phyloP scores from a whole-genome alignment of 1,284 basidiomycete species.

The Hymenochaete sp. region DNA sequence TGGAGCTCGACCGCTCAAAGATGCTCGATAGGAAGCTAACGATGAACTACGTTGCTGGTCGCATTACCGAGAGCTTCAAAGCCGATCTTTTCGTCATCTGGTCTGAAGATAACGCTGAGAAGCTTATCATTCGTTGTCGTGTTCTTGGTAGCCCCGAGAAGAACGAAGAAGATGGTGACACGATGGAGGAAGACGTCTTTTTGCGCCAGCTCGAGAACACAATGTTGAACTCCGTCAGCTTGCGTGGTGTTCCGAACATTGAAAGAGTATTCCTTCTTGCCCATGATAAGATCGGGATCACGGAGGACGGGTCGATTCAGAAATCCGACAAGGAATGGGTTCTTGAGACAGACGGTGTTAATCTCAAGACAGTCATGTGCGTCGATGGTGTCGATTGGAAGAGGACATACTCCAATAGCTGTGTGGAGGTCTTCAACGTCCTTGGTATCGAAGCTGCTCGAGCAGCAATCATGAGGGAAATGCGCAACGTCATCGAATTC shows the following conservation, averaged over 20 bases:
- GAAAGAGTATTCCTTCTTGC: slow-evolving; percentile 89
- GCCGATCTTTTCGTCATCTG: slow-evolving; percentile 97
- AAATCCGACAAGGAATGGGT: slow-evolving; percentile 84
- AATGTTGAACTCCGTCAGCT: slow-evolving; percentile 92
- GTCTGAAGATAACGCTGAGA: slow-evolving; percentile 98
- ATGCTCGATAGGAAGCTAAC: slow-evolving; percentile 97
- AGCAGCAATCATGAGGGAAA: slow-evolving; percentile 86
- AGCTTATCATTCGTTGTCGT: slow-evolving; percentile 95
- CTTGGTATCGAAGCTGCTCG: slow-evolving; percentile 97
- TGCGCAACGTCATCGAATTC: slow-evolving; percentile 94
- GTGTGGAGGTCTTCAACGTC: slow-evolving; percentile 93
- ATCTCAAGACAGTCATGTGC: slow-evolving; percentile 89
- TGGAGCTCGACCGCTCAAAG: slow-evolving; percentile 94
- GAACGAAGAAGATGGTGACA: slow-evolving; percentile 72
- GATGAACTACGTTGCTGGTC: slow-evolving; percentile 92
- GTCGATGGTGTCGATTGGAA: slow-evolving; percentile 91
- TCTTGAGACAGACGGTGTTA: slow-evolving; percentile 94
- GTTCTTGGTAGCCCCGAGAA: slow-evolving; percentile 86
- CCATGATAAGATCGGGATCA: slow-evolving; percentile 72
- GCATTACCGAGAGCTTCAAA: slow-evolving; percentile 92
- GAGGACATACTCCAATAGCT: slow-evolving; percentile 95
- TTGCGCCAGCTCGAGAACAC: slow-evolving; percentile 93
- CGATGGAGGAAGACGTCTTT: slow-evolving; percentile 93
- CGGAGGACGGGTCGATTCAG: slow-evolving; percentile 56
- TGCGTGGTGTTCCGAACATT: slow-evolving; percentile 90